Base-by-base conservation (phyloP, 176 grass and related monocot species). In the Luzula sylvatica region DNA sequence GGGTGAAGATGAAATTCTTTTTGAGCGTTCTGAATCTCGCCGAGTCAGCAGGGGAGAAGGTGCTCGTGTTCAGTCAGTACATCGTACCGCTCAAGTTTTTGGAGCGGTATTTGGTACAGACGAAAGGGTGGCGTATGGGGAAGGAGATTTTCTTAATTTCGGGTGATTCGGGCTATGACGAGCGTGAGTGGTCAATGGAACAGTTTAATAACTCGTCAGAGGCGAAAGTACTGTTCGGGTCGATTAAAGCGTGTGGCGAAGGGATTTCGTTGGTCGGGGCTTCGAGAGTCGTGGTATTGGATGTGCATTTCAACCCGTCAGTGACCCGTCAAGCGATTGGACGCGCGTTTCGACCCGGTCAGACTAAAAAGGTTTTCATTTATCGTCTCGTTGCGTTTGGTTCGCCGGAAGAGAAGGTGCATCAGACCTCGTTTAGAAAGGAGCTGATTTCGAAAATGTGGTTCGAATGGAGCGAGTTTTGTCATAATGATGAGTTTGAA, bases 311-410 rank as follows among this genome's bases (percentile, higher is more conserved):
- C 28, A 98, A 98, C 53, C 92, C 92, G 6, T 87, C 92, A 27
- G 92, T 98, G 39, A 98, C 92, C 7, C 86, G 92, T 42, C 92
- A 98, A 53, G 92, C 92, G 38, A 98, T 98, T 3, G 92, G 92
- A 19, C 85, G 92, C 17, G 78, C 69, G 3, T 90, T 98, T 56
- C 83, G 92, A 66, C 86, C 92, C 5, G 86, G 81, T 23, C 92
- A 98, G 27, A 42, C 52, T 67, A 98, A 76, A 56, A 90, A 98
- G 59, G 86, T 90, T 13, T 90, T 77, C 55, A 80, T 72, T 7
- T 98, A 98, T 58, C 82, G 92, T 62, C 68, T 98, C 35, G 92
- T 98, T 14, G 92, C 85, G 8, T 71, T 81, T 16, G 78, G 70
- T 52, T 86, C 92, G 17, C 72, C 72, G 0, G 92, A 98, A 56